Evolutionary conservation across 208 protist species (phyloP), one percentile per base, ranked within the genome.

Genomic region (Porcisia hertigi): DNA sequence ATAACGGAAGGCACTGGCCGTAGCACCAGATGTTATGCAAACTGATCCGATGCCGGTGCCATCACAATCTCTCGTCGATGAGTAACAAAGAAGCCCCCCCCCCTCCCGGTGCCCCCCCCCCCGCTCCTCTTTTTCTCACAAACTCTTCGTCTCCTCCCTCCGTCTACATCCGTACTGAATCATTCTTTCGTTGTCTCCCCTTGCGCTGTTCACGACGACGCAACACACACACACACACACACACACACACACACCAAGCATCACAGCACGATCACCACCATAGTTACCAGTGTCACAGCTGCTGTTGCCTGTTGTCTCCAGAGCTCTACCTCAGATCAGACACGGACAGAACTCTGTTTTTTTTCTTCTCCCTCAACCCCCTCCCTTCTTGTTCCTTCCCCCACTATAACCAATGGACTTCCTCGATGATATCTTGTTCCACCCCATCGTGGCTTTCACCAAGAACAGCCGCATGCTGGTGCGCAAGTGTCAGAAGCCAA

Each of bases 401-500:
- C 14, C 45, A 34, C 9, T 11, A 73, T 74, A 84, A 23, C 43
- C 5, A 20, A 97, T 97, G 94, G 94, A 97, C 70, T 89, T 96
- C 80, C 71, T 96, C 73, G 89, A 96, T 76, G 91, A 96, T 34
- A 62, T 86, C 36, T 65, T 97, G 55, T 87, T 97, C 71, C 71
- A 92, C 66, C 94, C 94, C 58, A 76, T 97, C 47, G 86, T 86
- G 53, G 86, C 85, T 39, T 97, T 97, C 83, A 72, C 82, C 25
- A 92, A 91, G 78, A 96, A 97, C 83, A 96, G 93, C 71, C 96
- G 93, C 72, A 91, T 94, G 87, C 85, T 98, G 23, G 84, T 98
- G 49, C 87, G 89, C 71, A 94, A 94, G 81, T 98, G 95, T 82
- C 84, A 95, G 73, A 98, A 98, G 88, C 95, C 95, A 45, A 96